phyloP scores from a whole-genome alignment of 352 stramenopile genomes.

The Phytophthora chlamydospora region DNA sequence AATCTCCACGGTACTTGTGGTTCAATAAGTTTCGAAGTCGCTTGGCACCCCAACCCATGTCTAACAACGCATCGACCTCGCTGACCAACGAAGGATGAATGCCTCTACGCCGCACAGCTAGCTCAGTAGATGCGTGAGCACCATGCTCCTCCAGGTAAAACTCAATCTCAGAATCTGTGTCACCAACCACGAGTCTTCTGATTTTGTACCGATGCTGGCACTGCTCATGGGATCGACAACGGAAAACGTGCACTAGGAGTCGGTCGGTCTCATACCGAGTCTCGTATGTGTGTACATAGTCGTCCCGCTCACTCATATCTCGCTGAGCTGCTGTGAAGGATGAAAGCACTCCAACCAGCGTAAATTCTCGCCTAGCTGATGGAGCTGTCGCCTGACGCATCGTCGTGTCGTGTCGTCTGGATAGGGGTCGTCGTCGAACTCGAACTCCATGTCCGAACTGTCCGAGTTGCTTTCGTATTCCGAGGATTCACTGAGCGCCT shows the following conservation, averaged over 20 bases:
- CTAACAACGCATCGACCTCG: neutral
- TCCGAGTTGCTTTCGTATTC: neutral
- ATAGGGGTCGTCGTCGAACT: neutral
- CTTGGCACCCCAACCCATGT: slow-evolving; percentile 3
- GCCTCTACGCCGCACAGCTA: neutral
- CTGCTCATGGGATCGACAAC: neutral
- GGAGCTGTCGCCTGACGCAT: neutral
- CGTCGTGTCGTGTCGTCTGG: neutral
- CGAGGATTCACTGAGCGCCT: too few relatives aligned
- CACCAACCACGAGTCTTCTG: neutral
- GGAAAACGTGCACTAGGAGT: neutral
- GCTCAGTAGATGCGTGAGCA: neutral
- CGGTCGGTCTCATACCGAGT: neutral
- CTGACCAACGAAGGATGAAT: slow-evolving; percentile 1
- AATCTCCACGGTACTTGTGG: neutral
- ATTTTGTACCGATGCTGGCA: slow-evolving; percentile 5
- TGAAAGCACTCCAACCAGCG: too few relatives aligned
- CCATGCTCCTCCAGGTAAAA: slow-evolving; percentile 2
- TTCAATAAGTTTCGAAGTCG: neutral
- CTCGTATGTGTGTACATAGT: neutral
- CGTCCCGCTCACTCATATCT: neutral
- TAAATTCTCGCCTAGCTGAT: neutral
- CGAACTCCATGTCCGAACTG: neutral
- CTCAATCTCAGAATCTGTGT: neutral
- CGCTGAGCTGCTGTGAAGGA: neutral